Conservation (phyloP, 2,329 filamentous ascomycete genomes). For the Aspergillus pseudonomiae region DNA sequence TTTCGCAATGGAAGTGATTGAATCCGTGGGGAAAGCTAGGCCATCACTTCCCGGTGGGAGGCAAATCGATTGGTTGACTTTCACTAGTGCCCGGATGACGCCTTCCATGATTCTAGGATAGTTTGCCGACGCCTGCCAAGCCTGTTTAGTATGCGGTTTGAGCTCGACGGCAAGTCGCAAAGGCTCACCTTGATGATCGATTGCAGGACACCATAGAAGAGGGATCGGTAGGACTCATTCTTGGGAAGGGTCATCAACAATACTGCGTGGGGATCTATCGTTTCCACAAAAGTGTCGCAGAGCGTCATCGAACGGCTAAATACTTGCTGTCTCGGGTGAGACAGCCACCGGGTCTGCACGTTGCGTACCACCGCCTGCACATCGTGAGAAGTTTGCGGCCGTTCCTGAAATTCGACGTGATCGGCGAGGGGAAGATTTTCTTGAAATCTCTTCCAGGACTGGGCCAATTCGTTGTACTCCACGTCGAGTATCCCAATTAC, state of each 20-base stretch:
- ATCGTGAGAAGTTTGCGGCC: conserved; percentile 33
- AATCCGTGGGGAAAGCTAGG: conserved; percentile 16
- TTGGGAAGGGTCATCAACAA: conserved; percentile 33
- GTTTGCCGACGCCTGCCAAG: conserved; percentile 35
- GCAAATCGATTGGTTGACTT: conserved; percentile 36
- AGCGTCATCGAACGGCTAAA: conserved; percentile 31
- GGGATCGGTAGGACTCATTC: conserved; percentile 31
- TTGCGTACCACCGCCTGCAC: conserved; percentile 30
- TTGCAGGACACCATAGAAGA: conserved; percentile 41
- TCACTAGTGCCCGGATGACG: conserved; percentile 34
- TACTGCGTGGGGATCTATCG: conserved; percentile 32
- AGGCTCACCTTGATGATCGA: conserved; percentile 39
- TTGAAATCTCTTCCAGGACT: conserved; percentile 40
- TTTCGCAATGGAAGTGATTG: conserved; percentile 27
- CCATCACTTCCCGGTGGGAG: conserved; percentile 18
- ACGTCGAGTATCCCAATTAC: conserved; percentile 39
- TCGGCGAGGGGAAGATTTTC: conserved; percentile 32
- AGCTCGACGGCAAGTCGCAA: background rate
- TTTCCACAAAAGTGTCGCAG: conserved; percentile 32
- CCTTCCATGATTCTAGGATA: conserved; percentile 40
- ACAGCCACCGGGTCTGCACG: conserved; percentile 33
- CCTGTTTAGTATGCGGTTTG: conserved; percentile 3
- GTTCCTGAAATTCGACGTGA: conserved; percentile 32
- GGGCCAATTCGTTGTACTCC: conserved; percentile 42
- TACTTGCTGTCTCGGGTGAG: conserved; percentile 29